Conservation (phyloP, 805 yeast species). For the Ogataea glucozyma region DNA sequence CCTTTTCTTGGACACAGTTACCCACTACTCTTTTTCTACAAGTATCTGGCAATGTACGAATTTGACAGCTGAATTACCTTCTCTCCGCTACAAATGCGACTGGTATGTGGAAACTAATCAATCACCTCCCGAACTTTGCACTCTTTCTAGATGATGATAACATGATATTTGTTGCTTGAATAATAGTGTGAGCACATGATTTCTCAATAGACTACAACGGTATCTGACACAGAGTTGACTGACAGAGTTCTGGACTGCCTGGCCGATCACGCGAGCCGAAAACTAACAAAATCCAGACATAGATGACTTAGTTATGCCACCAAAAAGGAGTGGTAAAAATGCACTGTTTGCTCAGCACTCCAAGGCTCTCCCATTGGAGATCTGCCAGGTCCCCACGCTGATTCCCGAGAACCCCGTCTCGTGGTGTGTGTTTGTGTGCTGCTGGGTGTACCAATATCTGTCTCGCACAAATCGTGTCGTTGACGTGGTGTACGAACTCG, state of each 20-base stretch:
- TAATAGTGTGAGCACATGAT: slow-evolving; percentile 27
- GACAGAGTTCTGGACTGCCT: too few species aligned
- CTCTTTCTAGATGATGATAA: slow-evolving; percentile 4
- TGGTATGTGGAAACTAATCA: too few species aligned
- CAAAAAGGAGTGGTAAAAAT: slow-evolving; percentile 9
- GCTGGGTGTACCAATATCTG: slow-evolving; percentile 23
- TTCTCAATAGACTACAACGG: slow-evolving; percentile 40
- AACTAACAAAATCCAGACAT: too few species aligned
- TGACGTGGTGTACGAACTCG: slow-evolving; percentile 14
- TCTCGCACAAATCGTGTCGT: slow-evolving; percentile 4
- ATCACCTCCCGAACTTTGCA: too few species aligned
- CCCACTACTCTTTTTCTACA: too few species aligned
- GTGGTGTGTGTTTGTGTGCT: slow-evolving; percentile 40
- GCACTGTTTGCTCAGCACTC: slow-evolving; percentile 13
- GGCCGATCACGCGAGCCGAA: too few species aligned
- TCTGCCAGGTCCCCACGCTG: slow-evolving; percentile 39
- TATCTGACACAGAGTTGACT: slow-evolving; percentile 31
- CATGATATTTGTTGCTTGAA: slow-evolving; percentile 26
- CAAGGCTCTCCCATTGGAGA: slow-evolving; percentile 43
- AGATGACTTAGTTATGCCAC: slow-evolving; percentile 13
- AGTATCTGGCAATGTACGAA: too few species aligned
- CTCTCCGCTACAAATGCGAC: too few species aligned
- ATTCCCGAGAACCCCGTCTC: slow-evolving; percentile 49
- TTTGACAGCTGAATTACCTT: too few species aligned
- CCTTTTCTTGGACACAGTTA: too few species aligned